Conservation (phyloP, 768 basidiomycete species). For the Cubamyces sp. region DNA sequence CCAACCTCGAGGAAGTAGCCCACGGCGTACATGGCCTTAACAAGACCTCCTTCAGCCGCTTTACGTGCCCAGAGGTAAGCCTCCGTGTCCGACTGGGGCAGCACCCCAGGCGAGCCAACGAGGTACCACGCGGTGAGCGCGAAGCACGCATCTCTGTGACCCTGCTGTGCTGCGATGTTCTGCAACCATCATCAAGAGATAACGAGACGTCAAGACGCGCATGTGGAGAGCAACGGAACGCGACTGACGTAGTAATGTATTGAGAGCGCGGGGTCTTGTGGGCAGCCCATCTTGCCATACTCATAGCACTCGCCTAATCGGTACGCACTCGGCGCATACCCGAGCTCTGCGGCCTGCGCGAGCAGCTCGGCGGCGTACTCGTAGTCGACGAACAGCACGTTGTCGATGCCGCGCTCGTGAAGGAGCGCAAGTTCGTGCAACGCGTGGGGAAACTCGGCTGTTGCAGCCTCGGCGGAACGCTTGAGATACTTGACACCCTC, state of each 20-base stretch:
- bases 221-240: constrained; percentile 25
- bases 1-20: constrained; percentile 98
- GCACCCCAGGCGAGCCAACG: constrained; percentile 95
- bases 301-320: constrained; percentile 98
- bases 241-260: constrained; percentile 95
- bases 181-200: constrained; percentile 34
- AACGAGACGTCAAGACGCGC: constrained; percentile 5
- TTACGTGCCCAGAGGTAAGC: constrained; percentile 97
- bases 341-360: constrained; percentile 94
- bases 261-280: constrained; percentile 93
- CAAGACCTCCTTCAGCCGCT: constrained; percentile 88
- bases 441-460: constrained; percentile 95
- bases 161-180: constrained; percentile 98
- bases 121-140: constrained; percentile 99
- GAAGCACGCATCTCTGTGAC: constrained; percentile 96
- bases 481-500: constrained; percentile 99
- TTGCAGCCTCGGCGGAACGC: constrained; percentile 91
- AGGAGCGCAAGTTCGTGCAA: constrained; percentile 92
- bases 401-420: constrained; percentile 97
- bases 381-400: constrained; percentile 94
- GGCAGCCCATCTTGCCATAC: constrained; percentile 98
- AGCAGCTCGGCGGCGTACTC: constrained; percentile 95
- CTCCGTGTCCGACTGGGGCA: constrained; percentile 98
- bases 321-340: constrained; percentile 95
- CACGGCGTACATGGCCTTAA: constrained; percentile 97